Conservation (phyloP, 257 asterid genomes). For the Phtheirospermum japonicum region DNA sequence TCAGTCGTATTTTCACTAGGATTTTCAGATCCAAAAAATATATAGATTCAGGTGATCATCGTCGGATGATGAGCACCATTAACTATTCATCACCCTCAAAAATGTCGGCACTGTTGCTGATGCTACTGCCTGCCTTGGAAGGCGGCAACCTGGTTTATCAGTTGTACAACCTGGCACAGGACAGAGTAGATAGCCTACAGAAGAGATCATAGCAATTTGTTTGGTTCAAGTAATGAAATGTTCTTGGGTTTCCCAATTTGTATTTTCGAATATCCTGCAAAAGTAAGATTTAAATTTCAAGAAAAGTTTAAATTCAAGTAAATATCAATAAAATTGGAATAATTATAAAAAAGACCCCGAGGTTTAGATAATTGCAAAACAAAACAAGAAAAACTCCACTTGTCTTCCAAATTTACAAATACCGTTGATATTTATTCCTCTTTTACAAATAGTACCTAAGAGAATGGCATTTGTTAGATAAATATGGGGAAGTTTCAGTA, state of each 20-base stretch:
- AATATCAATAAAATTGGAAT: not conserved
- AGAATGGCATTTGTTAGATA: not conserved
- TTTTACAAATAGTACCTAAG: not conserved
- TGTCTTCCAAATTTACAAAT: not conserved
- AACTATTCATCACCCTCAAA: too few relatives aligned
- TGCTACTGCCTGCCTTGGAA: too few relatives aligned
- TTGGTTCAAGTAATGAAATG: conserved; percentile 93
- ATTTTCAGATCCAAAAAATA: too few relatives aligned
- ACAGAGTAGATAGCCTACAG: too few relatives aligned
- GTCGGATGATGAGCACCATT: too few relatives aligned
- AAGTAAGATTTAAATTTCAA: conserved; percentile 21
- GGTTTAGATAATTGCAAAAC: not conserved
- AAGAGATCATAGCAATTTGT: conserved; percentile 75
- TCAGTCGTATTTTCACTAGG: too few relatives aligned
- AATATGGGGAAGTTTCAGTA: too few relatives aligned
- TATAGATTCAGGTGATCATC: too few relatives aligned
- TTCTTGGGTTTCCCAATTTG: conserved; percentile 81
- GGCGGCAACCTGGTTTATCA: too few relatives aligned
- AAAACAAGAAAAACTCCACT: not conserved
- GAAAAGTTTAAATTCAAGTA: conserved; percentile 6
- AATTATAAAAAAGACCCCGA: not conserved
- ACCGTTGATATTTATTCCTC: not conserved
- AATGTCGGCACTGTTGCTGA: too few relatives aligned
- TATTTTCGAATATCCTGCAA: conserved; percentile 68
- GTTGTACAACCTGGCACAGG: too few relatives aligned